phyloP scores from a whole-genome alignment of 2,329 filamentous ascomycete genomes.

The Cordyceps pruinosa region DNA sequence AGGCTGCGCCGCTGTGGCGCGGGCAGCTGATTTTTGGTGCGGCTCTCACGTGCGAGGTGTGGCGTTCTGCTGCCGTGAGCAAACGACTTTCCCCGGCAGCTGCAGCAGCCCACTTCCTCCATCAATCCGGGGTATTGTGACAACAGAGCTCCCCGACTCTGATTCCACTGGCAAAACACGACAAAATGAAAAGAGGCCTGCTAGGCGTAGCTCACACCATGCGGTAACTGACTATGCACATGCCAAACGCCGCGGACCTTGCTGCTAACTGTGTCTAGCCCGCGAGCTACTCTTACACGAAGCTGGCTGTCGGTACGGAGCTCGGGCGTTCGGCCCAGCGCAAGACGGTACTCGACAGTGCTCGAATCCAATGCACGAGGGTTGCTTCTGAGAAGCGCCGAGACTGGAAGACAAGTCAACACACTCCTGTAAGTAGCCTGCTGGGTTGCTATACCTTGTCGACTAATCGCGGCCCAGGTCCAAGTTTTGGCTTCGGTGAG shows the following conservation, averaged over 20 bases:
- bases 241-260: neutral
- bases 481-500: slow-evolving; percentile 10
- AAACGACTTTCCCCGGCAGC: neutral
- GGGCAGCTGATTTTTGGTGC: slow-evolving; percentile 1
- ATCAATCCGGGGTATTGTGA: slow-evolving; percentile 3
- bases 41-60: slow-evolving; percentile 8
- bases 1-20: slow-evolving; percentile 11
- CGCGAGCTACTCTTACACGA: neutral
- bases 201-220: neutral
- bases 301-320: neutral
- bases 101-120: neutral
- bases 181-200: neutral
- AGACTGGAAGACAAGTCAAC: slow-evolving; percentile 2
- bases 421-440: slow-evolving; percentile 8
- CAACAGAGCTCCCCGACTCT: neutral
- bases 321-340: neutral
- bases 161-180: neutral
- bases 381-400: neutral
- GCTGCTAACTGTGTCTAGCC: neutral
- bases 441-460: neutral
- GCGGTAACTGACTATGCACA: neutral
- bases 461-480: slow-evolving; percentile 1
- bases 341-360: slow-evolving; percentile 1
- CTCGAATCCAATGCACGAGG: slow-evolving; percentile 4
- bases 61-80: neutral